Base-by-base conservation (phyloP, 1,284 basidiomycete species). In the Mycena citricolor region DNA sequence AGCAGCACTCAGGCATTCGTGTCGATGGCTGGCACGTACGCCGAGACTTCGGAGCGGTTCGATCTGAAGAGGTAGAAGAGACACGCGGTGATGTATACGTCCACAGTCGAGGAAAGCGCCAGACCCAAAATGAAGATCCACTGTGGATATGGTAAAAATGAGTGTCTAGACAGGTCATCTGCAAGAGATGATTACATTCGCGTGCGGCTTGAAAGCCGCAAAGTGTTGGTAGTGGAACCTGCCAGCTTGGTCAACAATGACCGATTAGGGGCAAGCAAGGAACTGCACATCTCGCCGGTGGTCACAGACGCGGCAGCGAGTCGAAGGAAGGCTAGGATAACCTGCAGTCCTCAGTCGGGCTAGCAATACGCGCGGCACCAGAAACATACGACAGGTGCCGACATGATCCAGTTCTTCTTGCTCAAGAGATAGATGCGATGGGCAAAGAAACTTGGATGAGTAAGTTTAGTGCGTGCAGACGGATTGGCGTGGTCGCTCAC, bases 101-200 rank as follows among this genome's bases (percentile, higher is more conserved):
- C 76, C 5, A 73, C 63, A 4, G 64, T 64, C 0, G 70, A 68
- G 1, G 75, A 73, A 25, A 75, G 57, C 0, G 67, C 63, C 2
- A 78, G 65, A 29, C 76, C 75, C 5, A 66, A 42, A 0, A 75
- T 71, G 47, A 78, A 77, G 12, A 77, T 56, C 68, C 73, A 77
- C 74, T 76, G 39, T 32, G 31, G 16, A 11, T 20, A 17, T 11
- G 10, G 14, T n/a, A n/a, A n/a, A 13, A 32, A 10, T 32, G 10
- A 32, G 31, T 16, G 31, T 16, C 2, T 17, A 17, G 11, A 16
- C 7, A 10, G 19, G 26, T 11, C 6, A 32, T 3, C 11, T 13
- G 4, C 4, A 20, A 16, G 11, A 20, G 11, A 4, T 17, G 21
- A 16, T 32, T 20, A 24, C 34, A 23, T 22, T 22, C 14, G 14